Percentiles rank a stretch among this genome's conserved stretches.
Conservation (phyloP, 768 basidiomycete genomes). For the Pholiota microspora region DNA sequence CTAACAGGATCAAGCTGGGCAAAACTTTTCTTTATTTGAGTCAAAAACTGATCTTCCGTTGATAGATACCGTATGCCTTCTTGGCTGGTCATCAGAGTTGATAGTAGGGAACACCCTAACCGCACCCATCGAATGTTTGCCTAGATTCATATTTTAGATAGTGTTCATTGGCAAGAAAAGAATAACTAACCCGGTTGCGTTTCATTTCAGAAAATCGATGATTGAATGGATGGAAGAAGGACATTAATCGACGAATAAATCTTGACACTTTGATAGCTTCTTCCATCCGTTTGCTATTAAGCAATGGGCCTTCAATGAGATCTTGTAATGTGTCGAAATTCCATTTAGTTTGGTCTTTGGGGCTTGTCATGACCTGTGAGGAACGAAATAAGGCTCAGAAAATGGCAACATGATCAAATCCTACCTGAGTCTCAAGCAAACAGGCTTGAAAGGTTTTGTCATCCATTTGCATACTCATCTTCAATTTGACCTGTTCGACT, state of each 20-base stretch:
- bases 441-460: constrained; percentile 86
- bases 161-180: neutral
- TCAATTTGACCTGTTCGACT: constrained; percentile 86
- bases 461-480: constrained; percentile 92
- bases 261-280: constrained; percentile 90
- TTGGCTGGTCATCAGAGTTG: constrained; percentile 75
- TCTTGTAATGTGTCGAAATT: constrained; percentile 87
- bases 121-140: constrained; percentile 81
- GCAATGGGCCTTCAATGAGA: constrained; percentile 86
- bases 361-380: constrained; percentile 66
- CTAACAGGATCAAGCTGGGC: constrained; percentile 90
- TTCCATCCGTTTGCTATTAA: constrained; percentile 90
- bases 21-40: constrained; percentile 83
- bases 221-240: constrained; percentile 90
- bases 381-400: neutral
- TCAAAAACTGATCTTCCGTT: constrained; percentile 81
- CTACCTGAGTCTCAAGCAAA: constrained; percentile 84
- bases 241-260: constrained; percentile 87
- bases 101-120: constrained; percentile 79
- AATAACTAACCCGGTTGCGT: constrained; percentile 51
- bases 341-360: constrained; percentile 91
- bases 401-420: constrained; percentile 4
- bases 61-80: constrained; percentile 84
- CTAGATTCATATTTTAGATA: constrained; percentile 37
- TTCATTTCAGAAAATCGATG: constrained; percentile 85